phyloP scores from a whole-genome alignment of 2,329 filamentous ascomycete genomes.

The Aureobasidium melanogenum region DNA sequence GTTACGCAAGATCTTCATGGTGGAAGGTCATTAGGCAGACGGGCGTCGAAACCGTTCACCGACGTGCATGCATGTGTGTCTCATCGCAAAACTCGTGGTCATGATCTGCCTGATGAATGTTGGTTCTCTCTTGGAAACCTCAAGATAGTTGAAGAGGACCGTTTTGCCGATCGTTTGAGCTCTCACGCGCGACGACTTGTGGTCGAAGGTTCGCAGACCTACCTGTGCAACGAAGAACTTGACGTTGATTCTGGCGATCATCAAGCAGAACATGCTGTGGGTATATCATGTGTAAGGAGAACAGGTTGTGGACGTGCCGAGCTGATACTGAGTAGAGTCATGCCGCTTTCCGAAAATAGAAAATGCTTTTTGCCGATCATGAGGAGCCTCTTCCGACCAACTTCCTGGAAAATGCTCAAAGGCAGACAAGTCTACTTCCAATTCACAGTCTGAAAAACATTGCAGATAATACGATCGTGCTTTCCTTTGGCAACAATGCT shows the following conservation, averaged over 20 bases:
- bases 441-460: not conserved
- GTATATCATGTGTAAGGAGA: not conserved
- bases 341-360: not conserved
- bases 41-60: not conserved
- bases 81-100: not conserved
- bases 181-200: not conserved
- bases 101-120: not conserved
- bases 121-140: not conserved
- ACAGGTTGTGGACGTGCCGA: not conserved
- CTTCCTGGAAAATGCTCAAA: not conserved
- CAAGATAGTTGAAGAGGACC: not conserved
- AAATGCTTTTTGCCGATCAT: not conserved
- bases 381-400: not conserved
- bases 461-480: not conserved
- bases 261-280: not conserved
- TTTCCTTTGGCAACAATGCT: not conserved
- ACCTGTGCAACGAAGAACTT: not conserved
- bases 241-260: not conserved
- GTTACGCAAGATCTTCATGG: not conserved
- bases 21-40: not conserved
- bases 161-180: not conserved
- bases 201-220: not conserved
- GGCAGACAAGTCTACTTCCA: not conserved
- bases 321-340: not conserved
- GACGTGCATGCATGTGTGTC: not conserved